These are phyloP conservation scores for Nicotiana knightiana DNA, from an alignment of 257 asterid genomes.

Conservation along the genomic window DNA sequence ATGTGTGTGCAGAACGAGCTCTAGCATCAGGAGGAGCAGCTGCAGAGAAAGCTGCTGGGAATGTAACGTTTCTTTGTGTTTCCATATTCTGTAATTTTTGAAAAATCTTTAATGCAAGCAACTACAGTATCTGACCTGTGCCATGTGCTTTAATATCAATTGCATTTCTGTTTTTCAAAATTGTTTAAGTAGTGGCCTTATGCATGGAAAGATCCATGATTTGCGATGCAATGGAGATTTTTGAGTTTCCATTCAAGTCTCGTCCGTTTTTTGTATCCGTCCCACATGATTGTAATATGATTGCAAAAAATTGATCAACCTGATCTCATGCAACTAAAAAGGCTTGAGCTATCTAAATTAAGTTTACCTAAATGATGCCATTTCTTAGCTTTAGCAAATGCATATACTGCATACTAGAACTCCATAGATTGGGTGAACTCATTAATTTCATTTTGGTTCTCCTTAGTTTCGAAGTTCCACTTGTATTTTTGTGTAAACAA, in stretches of 20 bases:
- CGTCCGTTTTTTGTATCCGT: background rate
- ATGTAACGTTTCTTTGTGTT: conserved; percentile 36
- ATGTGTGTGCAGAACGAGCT: conserved; percentile 94
- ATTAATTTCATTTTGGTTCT: background rate
- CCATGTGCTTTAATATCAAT: background rate
- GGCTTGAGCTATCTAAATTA: background rate
- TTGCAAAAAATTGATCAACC: background rate
- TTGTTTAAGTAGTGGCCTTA: background rate
- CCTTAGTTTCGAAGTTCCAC: background rate
- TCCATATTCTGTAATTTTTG: background rate
- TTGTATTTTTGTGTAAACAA: background rate
- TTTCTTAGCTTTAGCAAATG: background rate
- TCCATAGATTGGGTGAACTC: background rate
- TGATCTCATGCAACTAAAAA: background rate
- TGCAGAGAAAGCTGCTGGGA: conserved; percentile 89
- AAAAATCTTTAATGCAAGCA: background rate
- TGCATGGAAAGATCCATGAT: background rate
- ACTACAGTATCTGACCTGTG: background rate
- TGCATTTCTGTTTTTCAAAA: background rate
- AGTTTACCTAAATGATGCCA: background rate
- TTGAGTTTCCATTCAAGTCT: background rate
- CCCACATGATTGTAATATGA: background rate
- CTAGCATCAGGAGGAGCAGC: conserved; percentile 68
- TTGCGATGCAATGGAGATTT: background rate
- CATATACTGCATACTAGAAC: background rate